Evolutionary conservation across 2,329 filamentous ascomycete species (phyloP).

Genomic region (Trichoderma sp.): DNA sequence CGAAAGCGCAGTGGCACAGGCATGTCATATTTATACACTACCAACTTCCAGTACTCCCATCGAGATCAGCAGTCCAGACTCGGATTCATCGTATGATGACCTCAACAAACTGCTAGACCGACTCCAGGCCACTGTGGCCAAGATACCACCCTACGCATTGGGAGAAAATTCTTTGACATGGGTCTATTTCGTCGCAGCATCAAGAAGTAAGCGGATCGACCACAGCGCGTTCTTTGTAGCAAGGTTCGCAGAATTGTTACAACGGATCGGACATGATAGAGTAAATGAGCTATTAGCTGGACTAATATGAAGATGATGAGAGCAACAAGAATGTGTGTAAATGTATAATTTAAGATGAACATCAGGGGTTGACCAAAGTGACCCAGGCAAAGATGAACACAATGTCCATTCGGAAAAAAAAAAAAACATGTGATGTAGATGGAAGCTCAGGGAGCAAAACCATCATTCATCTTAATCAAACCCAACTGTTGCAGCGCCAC

Average conservation of each 20-base stretch:
- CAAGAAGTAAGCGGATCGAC: not conserved
- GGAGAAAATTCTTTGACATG: conserved; percentile 14
- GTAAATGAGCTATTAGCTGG: conserved; percentile 11
- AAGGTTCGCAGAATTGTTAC: not conserved
- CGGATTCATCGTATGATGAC: not conserved
- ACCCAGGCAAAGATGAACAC: not conserved
- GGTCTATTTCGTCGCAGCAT: conserved; percentile 11
- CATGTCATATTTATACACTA: not conserved
- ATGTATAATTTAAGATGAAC: not conserved
- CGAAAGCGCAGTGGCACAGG: conserved; percentile 4
- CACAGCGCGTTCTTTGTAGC: conserved; percentile 10
- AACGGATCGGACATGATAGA: conserved; percentile 1
- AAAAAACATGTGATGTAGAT: not conserved
- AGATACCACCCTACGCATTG: not conserved
- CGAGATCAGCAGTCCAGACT: not conserved
- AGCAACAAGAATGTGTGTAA: not conserved
- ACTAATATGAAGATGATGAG: not conserved
- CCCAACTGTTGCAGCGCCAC: conserved; percentile 20
- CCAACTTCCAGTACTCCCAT: not conserved
- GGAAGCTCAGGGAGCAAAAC: conserved; percentile 1
- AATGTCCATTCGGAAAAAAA: not conserved
- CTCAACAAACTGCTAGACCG: not conserved
- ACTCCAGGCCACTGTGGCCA: not conserved
- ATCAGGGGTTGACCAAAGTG: not conserved
- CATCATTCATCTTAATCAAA: conserved; percentile 9